Percentiles rank a stretch among this genome's conserved stretches.
phyloP scores from a whole-genome alignment of 2,329 filamentous ascomycete genomes.

The Nemania abortiva region DNA sequence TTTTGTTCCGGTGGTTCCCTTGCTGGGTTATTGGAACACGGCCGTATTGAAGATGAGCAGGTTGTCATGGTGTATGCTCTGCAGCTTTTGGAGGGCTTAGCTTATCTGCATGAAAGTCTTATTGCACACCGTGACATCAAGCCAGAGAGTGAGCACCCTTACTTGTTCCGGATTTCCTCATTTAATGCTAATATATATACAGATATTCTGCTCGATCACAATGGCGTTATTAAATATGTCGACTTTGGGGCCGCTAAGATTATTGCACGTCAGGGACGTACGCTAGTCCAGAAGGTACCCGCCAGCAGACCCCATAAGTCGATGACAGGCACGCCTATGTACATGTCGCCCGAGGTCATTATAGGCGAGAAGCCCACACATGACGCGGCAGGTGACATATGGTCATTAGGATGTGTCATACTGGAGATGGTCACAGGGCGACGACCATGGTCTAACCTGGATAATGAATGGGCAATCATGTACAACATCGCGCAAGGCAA shows the following conservation, averaged over 20 bases:
- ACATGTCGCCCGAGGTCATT: slow-evolving; percentile 99
- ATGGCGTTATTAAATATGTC: slow-evolving; percentile 98
- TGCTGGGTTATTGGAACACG: slow-evolving; percentile 90
- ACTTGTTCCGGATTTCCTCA: slow-evolving; percentile 27
- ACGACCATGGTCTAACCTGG: slow-evolving; percentile 92
- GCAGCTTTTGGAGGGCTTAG: slow-evolving; percentile 92
- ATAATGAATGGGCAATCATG: slow-evolving; percentile 99
- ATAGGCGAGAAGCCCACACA: slow-evolving; percentile 85
- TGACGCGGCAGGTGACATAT: slow-evolving; percentile 91
- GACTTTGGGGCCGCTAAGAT: slow-evolving; percentile 98
- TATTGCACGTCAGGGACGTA: slow-evolving; percentile 93
- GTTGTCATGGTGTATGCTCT: slow-evolving; percentile 97
- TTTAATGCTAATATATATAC: slow-evolving; percentile 44
- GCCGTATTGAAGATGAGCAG: slow-evolving; percentile 96
- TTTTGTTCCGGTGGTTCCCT: slow-evolving; percentile 97
- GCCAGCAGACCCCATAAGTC: slow-evolving; percentile 80
- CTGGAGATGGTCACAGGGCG: slow-evolving; percentile 97
- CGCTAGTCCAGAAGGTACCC: slow-evolving; percentile 75
- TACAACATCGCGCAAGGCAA: slow-evolving; percentile 99
- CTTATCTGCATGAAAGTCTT: slow-evolving; percentile 89
- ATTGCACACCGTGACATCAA: slow-evolving; percentile 99
- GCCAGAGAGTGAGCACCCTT: slow-evolving; percentile 81
- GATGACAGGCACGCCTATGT: slow-evolving; percentile 99
- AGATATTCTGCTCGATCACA: slow-evolving; percentile 97
- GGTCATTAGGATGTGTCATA: slow-evolving; percentile 96